phyloP scores from a whole-genome alignment of 129 eudicot species.

The Helianthus annuus region DNA sequence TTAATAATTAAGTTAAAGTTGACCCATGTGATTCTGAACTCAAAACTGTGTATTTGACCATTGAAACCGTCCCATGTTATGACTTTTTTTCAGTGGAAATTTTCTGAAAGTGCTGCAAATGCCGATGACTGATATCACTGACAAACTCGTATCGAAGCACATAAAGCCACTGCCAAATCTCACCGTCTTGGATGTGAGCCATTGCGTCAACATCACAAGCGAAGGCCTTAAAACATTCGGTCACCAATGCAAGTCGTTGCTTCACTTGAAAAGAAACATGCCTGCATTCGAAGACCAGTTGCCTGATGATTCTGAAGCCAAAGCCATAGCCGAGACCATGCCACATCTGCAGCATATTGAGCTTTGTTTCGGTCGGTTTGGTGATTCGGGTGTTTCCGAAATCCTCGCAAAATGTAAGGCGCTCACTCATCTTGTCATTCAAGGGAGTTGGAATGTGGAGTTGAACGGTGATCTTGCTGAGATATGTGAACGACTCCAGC shows the following conservation, averaged over 20 bases:
- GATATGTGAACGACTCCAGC: constrained; percentile 25
- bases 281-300: constrained; percentile 11
- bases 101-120: constrained; percentile 38
- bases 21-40: too few species aligned
- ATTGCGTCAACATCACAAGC: constrained; percentile 37
- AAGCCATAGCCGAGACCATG: constrained; percentile 39
- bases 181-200: constrained; percentile 34
- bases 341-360: constrained; percentile 21
- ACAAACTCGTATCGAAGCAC: constrained; percentile 40
- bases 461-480: constrained; percentile 25
- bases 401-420: constrained; percentile 35
- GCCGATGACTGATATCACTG: constrained; percentile 42
- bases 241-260: constrained; percentile 35
- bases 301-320: constrained; percentile 38
- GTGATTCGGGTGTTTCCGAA: constrained; percentile 36
- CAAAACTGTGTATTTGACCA: too few species aligned
- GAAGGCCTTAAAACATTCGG: constrained; percentile 45
- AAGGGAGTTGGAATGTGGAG: constrained; percentile 36
- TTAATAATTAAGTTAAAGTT: too few species aligned
- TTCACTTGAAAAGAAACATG: constrained; percentile 47
- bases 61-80: neutral
- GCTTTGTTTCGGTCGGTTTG: constrained; percentile 38
- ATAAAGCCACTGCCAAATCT: constrained; percentile 38
- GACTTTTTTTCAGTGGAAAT: constrained; percentile 30
- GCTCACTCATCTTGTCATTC: constrained; percentile 32